phyloP scores from a whole-genome alignment of 2,329 filamentous ascomycete genomes.

The Colletotrichum scovillei region DNA sequence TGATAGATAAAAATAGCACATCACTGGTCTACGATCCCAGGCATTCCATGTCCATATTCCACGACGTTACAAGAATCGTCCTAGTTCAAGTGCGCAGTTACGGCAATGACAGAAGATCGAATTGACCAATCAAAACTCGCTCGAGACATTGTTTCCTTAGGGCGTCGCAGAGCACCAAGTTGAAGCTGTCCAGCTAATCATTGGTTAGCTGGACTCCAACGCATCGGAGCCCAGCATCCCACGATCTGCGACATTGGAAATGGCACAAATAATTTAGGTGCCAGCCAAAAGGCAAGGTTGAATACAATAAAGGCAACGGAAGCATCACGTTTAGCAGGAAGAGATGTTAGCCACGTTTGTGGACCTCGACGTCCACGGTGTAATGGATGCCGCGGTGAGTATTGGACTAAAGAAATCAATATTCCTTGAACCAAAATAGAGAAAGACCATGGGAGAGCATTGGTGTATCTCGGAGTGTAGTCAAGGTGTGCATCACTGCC shows the following conservation, averaged over 20 bases:
- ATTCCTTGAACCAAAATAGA: constrained; percentile 90
- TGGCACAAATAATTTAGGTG: too few relatives aligned
- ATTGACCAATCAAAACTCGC: background rate
- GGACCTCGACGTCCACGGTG: constrained; percentile 75
- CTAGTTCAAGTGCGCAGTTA: background rate
- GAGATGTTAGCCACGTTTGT: constrained; percentile 72
- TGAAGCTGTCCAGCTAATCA: too few relatives aligned
- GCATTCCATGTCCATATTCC: constrained; percentile 2
- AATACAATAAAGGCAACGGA: too few relatives aligned
- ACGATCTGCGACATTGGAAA: too few relatives aligned
- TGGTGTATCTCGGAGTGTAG: constrained; percentile 87
- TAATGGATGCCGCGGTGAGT: constrained; percentile 75
- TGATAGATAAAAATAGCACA: background rate
- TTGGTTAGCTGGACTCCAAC: too few relatives aligned
- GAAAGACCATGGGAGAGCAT: constrained; percentile 73
- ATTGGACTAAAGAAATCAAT: constrained; percentile 63
- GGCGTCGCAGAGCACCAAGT: too few relatives aligned
- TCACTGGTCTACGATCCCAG: background rate
- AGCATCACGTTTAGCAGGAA: too few relatives aligned
- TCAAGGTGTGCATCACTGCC: constrained; percentile 60
- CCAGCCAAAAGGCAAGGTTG: too few relatives aligned
- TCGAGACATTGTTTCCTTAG: too few relatives aligned
- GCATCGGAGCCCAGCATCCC: too few relatives aligned
- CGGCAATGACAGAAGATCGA: too few relatives aligned
- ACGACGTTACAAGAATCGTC: background rate